Evolutionary conservation across 2,329 filamentous ascomycete genomes (phyloP).

Genomic region (Arthrobotrys pseudoclavata): DNA sequence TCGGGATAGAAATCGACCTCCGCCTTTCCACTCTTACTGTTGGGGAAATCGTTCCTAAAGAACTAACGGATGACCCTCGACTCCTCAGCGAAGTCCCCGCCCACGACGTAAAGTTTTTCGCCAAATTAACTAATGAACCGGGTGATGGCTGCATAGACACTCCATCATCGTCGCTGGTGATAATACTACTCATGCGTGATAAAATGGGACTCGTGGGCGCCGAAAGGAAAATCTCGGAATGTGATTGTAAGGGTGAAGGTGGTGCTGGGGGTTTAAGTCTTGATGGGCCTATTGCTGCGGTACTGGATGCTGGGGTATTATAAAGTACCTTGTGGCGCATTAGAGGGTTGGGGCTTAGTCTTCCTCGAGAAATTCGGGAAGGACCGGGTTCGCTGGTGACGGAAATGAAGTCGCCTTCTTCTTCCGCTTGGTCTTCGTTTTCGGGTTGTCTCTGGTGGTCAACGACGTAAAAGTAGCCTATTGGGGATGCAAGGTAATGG

Average conservation of each 20-base stretch:
- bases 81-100: conserved; percentile 26
- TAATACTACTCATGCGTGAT: conserved; percentile 43
- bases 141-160: conserved; percentile 45
- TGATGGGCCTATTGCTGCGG: conserved; percentile 20
- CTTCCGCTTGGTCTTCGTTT: background rate
- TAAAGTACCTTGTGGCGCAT: conserved; percentile 57
- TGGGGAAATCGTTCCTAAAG: conserved; percentile 17
- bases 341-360: conserved; percentile 3
- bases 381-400: conserved; percentile 50
- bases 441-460: conserved; percentile 24
- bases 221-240: conserved; percentile 43
- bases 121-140: conserved; percentile 48
- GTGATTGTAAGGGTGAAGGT: conserved; percentile 5
- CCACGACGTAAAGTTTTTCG: conserved; percentile 37
- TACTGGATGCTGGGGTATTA: conserved; percentile 46
- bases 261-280: conserved; percentile 26
- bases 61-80: conserved; percentile 46
- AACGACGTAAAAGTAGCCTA: conserved; percentile 41
- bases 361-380: conserved; percentile 24
- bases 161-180: conserved; percentile 33
- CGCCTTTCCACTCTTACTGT: conserved; percentile 18
- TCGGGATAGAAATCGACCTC: conserved; percentile 34
- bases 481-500: conserved; percentile 24
- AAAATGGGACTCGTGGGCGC: conserved; percentile 50
- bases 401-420: conserved; percentile 43